phyloP scores from a whole-genome alignment of 2,329 filamentous ascomycete species.

The Paramyrothecium sp. region DNA sequence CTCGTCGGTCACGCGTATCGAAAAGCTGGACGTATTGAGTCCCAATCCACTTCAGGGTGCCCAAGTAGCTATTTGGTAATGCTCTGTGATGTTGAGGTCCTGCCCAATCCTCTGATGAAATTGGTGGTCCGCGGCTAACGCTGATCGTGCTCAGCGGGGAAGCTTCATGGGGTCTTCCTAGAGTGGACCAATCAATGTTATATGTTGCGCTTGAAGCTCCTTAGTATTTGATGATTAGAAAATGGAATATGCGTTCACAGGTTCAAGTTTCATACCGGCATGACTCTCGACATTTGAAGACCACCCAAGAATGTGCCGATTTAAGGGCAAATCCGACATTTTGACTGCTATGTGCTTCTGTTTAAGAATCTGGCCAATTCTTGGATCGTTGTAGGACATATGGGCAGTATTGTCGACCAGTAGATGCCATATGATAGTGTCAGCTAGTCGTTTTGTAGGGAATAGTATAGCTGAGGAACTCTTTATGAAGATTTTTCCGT shows the following conservation, averaged over 20 bases:
- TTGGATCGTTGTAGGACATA: background rate
- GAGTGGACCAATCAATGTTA: background rate
- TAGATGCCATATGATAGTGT: constrained; percentile 10
- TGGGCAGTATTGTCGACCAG: background rate
- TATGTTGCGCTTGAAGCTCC: background rate
- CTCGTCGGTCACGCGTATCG: background rate
- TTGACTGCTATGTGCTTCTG: background rate
- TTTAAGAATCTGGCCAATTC: background rate
- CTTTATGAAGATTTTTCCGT: constrained; percentile 7
- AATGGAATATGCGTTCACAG: background rate
- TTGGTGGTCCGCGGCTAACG: background rate
- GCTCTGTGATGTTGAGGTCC: background rate
- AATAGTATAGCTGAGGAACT: constrained; percentile 11
- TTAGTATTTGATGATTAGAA: background rate
- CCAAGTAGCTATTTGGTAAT: background rate
- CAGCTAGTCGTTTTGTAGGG: background rate
- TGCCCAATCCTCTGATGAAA: background rate
- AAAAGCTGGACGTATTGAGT: background rate
- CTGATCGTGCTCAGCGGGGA: background rate
- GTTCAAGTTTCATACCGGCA: background rate
- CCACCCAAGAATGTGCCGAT: background rate
- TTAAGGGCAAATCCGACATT: background rate
- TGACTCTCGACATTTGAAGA: background rate
- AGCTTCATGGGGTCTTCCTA: background rate
- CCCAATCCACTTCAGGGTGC: background rate